Evolutionary conservation across 2,329 filamentous ascomycete genomes (phyloP).

Genomic region (Aspergillus pseudoviridinutans): DNA sequence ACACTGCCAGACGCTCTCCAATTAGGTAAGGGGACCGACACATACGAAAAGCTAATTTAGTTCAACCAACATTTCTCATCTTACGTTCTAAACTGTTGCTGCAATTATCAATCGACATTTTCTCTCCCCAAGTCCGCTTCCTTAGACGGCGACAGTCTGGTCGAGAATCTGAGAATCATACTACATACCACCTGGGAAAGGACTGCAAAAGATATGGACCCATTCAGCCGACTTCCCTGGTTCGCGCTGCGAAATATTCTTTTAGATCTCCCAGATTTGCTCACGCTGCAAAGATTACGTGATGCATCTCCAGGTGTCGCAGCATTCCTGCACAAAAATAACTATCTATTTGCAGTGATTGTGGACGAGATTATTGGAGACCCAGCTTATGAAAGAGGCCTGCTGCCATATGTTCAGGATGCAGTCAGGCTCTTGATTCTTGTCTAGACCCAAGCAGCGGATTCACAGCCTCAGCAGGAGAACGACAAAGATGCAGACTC

Average conservation of each 20-base stretch:
- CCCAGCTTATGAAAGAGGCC: conserved; percentile 2
- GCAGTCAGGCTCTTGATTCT: neutral
- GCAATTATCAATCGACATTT: neutral
- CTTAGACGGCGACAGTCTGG: neutral
- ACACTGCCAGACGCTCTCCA: neutral
- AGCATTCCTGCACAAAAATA: conserved; percentile 1
- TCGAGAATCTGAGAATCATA: too few species aligned
- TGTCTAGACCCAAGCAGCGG: neutral
- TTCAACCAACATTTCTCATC: neutral
- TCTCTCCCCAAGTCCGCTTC: neutral
- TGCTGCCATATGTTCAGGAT: conserved; percentile 2
- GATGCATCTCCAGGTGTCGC: conserved; percentile 3
- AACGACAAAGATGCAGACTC: neutral
- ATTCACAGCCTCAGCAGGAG: neutral
- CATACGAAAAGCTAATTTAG: too few species aligned
- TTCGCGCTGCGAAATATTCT: conserved; percentile 3
- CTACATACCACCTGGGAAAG: neutral
- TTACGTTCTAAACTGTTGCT: neutral
- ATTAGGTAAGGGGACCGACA: neutral
- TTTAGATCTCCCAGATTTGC: conserved; percentile 2
- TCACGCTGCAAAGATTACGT: conserved; percentile 3
- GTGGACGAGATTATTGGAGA: conserved; percentile 2
- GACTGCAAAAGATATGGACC: conserved; percentile 3
- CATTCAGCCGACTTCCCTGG: conserved; percentile 5
- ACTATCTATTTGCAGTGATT: conserved; percentile 1